Percentiles rank a stretch among this genome's conserved stretches.
Evolutionary conservation across 306 rosid species (phyloP).

Genomic region (Dalbergia oliveri): DNA sequence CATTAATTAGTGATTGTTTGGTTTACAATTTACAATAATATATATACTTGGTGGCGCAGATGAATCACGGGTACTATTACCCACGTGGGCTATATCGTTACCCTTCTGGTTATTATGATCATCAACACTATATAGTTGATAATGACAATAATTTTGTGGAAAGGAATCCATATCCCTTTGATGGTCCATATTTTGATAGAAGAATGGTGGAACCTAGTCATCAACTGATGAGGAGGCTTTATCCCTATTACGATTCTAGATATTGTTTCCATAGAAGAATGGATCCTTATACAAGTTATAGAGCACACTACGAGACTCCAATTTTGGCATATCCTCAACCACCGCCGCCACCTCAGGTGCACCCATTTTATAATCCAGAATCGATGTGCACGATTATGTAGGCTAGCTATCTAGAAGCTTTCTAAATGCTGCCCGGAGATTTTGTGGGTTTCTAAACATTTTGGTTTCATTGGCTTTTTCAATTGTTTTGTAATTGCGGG

Average conservation of each 20-base stretch:
- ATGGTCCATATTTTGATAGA: conserved; percentile 43
- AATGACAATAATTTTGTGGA: conserved; percentile 29
- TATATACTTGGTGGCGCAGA: not conserved
- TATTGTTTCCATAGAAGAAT: conserved; percentile 25
- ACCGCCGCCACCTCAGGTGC: not conserved
- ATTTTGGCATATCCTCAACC: conserved; percentile 41
- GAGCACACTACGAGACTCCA: conserved; percentile 29
- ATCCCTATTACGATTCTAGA: conserved; percentile 28
- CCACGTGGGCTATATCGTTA: not conserved
- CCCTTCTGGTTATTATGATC: conserved; percentile 5
- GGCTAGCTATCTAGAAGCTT: not conserved
- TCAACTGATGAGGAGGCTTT: not conserved
- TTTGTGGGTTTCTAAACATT: no score
- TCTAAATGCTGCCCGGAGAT: no score
- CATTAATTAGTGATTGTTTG: not conserved
- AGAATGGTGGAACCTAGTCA: conserved; percentile 34
- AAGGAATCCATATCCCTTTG: conserved; percentile 46
- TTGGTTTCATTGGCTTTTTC: no score
- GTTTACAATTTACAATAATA: not conserved
- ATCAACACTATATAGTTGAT: conserved; percentile 10
- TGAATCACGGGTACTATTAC: not conserved
- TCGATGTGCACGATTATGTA: conserved; percentile 36
- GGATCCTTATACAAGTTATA: conserved; percentile 37
- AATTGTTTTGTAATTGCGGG: no score
- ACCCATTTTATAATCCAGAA: conserved; percentile 38